Percentiles rank a stretch among this genome's conserved stretches.
phyloP scores from a whole-genome alignment of 2,329 filamentous ascomycete species.

The Gnomoniopsis smithogilvyi region DNA sequence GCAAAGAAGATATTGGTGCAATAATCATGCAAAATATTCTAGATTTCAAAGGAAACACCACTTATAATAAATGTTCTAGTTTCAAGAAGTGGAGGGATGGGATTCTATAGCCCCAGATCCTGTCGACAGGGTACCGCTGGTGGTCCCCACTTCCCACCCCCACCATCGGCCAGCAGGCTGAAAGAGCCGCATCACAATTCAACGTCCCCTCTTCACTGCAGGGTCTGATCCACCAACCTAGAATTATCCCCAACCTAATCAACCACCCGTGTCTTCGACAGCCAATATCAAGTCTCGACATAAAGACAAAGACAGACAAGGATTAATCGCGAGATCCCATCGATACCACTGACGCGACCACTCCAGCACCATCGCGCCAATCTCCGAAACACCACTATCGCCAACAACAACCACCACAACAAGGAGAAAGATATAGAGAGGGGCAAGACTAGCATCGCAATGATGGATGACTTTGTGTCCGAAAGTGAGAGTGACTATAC shows the following conservation, averaged over 20 bases:
- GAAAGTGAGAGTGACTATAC: conserved; percentile 99
- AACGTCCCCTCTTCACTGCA: neutral
- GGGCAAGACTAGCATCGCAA: conserved; percentile 19
- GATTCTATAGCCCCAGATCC: neutral
- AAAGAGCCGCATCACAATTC: neutral
- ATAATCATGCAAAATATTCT: no score
- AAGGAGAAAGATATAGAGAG: neutral
- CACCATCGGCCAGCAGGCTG: neutral
- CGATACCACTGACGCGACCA: neutral
- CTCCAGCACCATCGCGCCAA: no score
- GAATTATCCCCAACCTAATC: neutral
- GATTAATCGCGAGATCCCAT: neutral
- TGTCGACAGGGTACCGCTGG: neutral
- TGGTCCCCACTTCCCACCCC: neutral
- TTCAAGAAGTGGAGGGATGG: no score
- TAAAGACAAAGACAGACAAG: neutral
- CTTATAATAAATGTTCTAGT: no score
- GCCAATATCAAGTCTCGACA: neutral
- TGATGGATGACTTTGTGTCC: conserved; percentile 96
- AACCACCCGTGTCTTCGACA: neutral
- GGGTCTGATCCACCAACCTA: neutral
- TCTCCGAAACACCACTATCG: neutral
- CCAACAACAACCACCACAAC: neutral
- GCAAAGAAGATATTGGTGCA: no score
- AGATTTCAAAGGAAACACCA: no score